Evolutionary conservation across 768 basidiomycete species (phyloP).

Genomic region (Boletus tylopilopsis): DNA sequence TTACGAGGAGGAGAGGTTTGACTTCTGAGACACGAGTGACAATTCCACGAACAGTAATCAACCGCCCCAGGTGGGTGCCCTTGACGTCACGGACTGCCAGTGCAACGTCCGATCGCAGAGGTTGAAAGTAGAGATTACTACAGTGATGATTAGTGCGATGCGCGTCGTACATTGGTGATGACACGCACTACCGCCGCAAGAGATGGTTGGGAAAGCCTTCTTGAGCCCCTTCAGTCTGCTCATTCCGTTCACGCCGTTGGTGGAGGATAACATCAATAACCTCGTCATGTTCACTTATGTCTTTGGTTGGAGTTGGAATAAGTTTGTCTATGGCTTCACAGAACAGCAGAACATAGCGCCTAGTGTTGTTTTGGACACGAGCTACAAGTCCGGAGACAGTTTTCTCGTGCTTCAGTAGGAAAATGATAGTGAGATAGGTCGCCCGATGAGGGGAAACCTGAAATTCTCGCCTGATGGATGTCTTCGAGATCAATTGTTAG

Average conservation of each 20-base stretch:
- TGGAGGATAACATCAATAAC: conserved; percentile 96
- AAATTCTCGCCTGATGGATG: conserved; percentile 56
- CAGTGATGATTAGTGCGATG: conserved; percentile 12
- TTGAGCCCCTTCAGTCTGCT: conserved; percentile 67
- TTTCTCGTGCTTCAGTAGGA: conserved; percentile 54
- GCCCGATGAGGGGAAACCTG: conserved; percentile 3
- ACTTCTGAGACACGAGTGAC: conserved; percentile 99
- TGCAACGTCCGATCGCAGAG: conserved; percentile 67
- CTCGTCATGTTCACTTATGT: conserved; percentile 88
- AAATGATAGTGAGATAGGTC: conserved; percentile 6
- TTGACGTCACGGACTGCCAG: conserved; percentile 92
- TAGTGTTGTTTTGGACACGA: conserved; percentile 79
- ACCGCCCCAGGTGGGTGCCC: conserved; percentile 79
- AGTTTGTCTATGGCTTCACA: conserved; percentile 86
- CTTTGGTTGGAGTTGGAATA: conserved; percentile 84
- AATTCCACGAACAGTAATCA: conserved; percentile 96
- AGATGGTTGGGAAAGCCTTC: conserved; percentile 88
- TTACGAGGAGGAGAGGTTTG: conserved; percentile 94
- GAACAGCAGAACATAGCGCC: conserved; percentile 88
- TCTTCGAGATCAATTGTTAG: conserved; percentile 88
- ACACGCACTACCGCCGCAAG: conserved; percentile 88
- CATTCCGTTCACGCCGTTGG: conserved; percentile 87
- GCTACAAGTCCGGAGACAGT: conserved; percentile 69
- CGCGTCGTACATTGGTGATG: background rate
- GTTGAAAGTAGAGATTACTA: conserved; percentile 94